These are phyloP conservation scores for Penicillium paxilli DNA, from an alignment of 495 filamentous ascomycete species.

Conservation along the genomic window DNA sequence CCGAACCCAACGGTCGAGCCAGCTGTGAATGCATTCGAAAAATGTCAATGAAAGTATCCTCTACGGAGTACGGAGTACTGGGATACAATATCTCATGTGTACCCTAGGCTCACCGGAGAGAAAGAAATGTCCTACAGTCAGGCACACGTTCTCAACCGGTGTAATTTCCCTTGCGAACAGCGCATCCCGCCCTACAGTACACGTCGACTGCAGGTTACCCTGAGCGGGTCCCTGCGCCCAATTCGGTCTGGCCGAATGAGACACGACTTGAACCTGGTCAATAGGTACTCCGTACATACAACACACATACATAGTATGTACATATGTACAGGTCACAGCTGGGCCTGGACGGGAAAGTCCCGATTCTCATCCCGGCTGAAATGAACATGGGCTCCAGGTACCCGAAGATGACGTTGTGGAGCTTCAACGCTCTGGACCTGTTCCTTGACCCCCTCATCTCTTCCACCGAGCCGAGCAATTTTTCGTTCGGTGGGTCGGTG, in stretches of 20 bases:
- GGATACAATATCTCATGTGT: no score
- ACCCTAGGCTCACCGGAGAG: no score
- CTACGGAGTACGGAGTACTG: no score
- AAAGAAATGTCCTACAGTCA: background rate
- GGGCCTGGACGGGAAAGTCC: background rate
- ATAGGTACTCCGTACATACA: background rate
- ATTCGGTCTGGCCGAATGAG: background rate
- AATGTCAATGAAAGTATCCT: no score
- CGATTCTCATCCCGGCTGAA: background rate
- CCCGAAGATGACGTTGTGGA: background rate
- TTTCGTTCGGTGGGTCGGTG: background rate
- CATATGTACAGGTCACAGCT: background rate
- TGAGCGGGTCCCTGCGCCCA: constrained; percentile 1
- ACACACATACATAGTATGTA: background rate
- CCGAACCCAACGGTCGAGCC: constrained; percentile 1
- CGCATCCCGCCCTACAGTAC: background rate
- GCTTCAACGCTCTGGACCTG: background rate
- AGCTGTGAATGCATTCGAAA: background rate
- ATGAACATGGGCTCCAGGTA: no score
- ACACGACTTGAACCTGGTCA: background rate
- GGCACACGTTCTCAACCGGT: background rate
- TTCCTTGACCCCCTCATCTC: background rate
- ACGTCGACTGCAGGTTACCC: background rate
- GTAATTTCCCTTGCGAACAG: background rate
- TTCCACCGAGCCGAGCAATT: background rate